Conservation (phyloP, 495 filamentous ascomycete species). For the Letharia columbiana region DNA sequence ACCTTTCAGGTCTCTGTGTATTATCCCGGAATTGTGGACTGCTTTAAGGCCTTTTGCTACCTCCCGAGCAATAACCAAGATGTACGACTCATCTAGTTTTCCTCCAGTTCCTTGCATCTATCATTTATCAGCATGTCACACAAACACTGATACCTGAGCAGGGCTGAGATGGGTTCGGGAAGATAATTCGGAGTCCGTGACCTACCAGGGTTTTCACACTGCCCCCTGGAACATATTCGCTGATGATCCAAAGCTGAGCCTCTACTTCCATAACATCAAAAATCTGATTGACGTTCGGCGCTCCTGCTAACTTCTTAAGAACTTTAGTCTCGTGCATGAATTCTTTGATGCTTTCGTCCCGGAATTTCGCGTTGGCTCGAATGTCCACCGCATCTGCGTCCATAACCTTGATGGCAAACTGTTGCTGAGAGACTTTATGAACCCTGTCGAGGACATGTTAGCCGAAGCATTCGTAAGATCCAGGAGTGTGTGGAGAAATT, state of each 20-base stretch:
- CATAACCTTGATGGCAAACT: constrained; percentile 89
- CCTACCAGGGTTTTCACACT: constrained; percentile 82
- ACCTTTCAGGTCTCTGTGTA: constrained; percentile 96
- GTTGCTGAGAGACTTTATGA: constrained; percentile 36
- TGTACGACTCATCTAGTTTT: constrained; percentile 74
- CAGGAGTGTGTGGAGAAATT: not conserved
- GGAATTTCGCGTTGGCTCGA: constrained; percentile 53
- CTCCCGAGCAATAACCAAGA: constrained; percentile 82
- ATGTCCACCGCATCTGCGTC: constrained; percentile 86
- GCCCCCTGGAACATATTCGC: constrained; percentile 90
- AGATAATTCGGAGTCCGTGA: constrained; percentile 13
- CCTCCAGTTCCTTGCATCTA: constrained; percentile 57
- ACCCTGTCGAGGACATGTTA: constrained; percentile 15
- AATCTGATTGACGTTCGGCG: constrained; percentile 83
- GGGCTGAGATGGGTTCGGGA: not conserved
- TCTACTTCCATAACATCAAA: constrained; percentile 82
- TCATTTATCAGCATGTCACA: not conserved
- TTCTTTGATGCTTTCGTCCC: constrained; percentile 73
- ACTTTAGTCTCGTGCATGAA: constrained; percentile 84
- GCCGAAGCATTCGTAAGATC: constrained; percentile 14
- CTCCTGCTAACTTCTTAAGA: constrained; percentile 73
- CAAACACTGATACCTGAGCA: not conserved
- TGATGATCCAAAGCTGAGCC: constrained; percentile 88
- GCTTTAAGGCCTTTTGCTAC: constrained; percentile 74
- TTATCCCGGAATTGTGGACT: constrained; percentile 85